phyloP scores from a whole-genome alignment of 305 asterid genomes.

The Salvia sclarea region DNA sequence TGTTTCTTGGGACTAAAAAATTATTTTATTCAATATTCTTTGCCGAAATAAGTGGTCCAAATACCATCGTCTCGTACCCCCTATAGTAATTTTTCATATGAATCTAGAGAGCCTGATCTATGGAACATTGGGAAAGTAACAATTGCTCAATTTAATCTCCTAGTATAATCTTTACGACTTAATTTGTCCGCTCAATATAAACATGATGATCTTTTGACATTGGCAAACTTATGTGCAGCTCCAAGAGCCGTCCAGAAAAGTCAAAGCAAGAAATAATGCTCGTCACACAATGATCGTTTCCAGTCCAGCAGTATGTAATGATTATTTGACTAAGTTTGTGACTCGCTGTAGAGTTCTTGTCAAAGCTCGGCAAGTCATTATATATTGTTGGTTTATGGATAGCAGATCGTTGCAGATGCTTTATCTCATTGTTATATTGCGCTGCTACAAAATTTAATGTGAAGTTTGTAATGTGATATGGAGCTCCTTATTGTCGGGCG shows the following conservation, averaged over 20 bases:
- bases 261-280: slow-evolving; percentile 26
- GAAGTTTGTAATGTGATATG: slow-evolving; percentile 28
- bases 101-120: not conserved
- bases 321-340: not conserved
- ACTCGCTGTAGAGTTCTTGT: not conserved
- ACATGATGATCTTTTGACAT: slow-evolving; percentile 5
- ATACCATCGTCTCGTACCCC: not conserved
- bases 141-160: not conserved
- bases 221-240: slow-evolving; percentile 26
- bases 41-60: not conserved
- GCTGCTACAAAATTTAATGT: not conserved
- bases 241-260: slow-evolving; percentile 34
- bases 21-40: not conserved
- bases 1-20: not conserved
- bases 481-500: slow-evolving; percentile 8
- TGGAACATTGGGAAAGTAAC: slow-evolving; percentile 3
- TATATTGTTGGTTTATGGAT: slow-evolving; percentile 28
- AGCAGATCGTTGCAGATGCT: slow-evolving; percentile 18
- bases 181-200: not conserved
- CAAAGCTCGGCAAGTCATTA: not conserved
- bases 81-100: no score
- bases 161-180: not conserved
- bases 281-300: not conserved
- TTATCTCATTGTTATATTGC: not conserved
- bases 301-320: slow-evolving; percentile 22